These are phyloP conservation scores for Corynascus novoguineensis DNA, from an alignment of 495 filamentous ascomycete genomes.

Conservation along the genomic window DNA sequence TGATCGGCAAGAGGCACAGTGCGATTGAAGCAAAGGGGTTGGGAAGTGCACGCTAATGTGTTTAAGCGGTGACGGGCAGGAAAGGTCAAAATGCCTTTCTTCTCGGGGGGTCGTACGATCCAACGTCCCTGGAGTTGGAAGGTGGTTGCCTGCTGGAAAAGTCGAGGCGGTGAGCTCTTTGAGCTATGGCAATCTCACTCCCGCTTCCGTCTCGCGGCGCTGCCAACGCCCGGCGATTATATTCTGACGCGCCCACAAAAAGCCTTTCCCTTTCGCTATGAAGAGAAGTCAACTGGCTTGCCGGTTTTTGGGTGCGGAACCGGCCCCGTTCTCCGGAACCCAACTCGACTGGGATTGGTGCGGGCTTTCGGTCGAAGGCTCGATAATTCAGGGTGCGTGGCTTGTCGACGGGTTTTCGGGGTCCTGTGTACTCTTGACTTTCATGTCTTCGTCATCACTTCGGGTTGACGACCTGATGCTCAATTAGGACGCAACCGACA, in stretches of 20 bases:
- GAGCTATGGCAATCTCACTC: not conserved
- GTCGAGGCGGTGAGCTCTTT: not conserved
- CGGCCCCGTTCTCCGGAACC: not conserved
- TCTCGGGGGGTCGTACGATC: not conserved
- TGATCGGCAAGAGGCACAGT: slow-evolving; percentile 20
- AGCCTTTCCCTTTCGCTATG: not conserved
- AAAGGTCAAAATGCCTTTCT: not conserved
- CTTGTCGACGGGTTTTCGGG: too few species aligned
- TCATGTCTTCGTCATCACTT: not conserved
- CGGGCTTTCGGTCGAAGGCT: not conserved
- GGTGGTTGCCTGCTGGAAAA: not conserved
- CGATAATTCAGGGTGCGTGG: not conserved
- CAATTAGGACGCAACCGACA: not conserved
- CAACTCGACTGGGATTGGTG: not conserved
- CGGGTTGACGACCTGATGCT: not conserved
- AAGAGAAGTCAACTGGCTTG: not conserved
- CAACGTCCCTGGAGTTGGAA: not conserved
- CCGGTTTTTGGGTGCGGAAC: not conserved
- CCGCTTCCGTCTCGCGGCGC: too few species aligned
- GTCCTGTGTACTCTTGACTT: too few species aligned
- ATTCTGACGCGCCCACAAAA: not conserved
- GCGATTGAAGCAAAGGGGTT: slow-evolving; percentile 6
- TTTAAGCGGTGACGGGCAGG: slow-evolving; percentile 4
- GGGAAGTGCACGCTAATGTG: too few species aligned
- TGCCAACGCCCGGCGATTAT: not conserved